A percentile compares a stretch with the other conserved stretches of the same genome.
These are phyloP conservation scores for Colletotrichum agaves DNA, from an alignment of 2,329 filamentous ascomycete species.

Conservation along the genomic window DNA sequence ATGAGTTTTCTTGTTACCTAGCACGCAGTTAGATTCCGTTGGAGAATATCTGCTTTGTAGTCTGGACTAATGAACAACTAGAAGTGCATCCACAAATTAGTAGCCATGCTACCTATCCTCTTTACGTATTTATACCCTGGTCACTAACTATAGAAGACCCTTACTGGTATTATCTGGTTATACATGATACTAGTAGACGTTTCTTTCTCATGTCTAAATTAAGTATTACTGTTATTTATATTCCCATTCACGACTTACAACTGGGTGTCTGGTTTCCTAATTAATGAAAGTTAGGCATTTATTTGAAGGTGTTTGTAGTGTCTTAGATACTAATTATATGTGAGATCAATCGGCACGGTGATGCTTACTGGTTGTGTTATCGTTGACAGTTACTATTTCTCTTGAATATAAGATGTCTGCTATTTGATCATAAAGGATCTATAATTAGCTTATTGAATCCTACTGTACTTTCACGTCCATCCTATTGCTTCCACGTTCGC, in stretches of 20 bases:
- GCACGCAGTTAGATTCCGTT: not conserved
- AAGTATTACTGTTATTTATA: not conserved
- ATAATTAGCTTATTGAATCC: not conserved
- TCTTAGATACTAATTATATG: not conserved
- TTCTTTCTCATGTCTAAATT: not conserved
- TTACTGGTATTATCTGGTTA: no score
- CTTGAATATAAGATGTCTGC: not conserved
- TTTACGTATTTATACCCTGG: not conserved
- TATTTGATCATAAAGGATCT: not conserved
- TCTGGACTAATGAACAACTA: no score
- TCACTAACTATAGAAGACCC: no score
- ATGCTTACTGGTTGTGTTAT: no score
- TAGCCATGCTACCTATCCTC: not conserved
- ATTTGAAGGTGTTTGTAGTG: not conserved
- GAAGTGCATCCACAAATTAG: not conserved
- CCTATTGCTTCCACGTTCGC: not conserved
- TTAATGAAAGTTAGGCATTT: constrained; percentile 1
- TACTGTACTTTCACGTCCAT: not conserved
- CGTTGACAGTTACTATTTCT: not conserved
- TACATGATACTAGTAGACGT: no score
- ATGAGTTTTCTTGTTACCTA: not conserved
- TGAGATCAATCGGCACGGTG: no score
- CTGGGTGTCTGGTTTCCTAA: not conserved
- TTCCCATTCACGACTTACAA: not conserved
- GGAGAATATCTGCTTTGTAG: not conserved